A percentile compares a stretch with the other conserved stretches of the same genome.
Evolutionary conservation across 2,329 filamentous ascomycete genomes (phyloP).

Genomic region (Ceratocystis albifundus): DNA sequence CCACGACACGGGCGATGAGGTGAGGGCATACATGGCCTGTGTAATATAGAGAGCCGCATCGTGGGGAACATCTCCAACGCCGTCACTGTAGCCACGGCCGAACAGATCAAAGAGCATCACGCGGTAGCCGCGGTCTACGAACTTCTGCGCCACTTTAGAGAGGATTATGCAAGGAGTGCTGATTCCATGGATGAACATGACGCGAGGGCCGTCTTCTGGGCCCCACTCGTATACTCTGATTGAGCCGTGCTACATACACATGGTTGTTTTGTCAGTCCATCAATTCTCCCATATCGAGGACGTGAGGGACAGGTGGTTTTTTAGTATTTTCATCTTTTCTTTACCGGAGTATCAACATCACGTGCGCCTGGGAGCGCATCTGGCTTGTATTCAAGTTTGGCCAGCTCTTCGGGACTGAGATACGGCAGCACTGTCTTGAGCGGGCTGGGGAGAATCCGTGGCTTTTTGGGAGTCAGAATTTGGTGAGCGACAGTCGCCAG

Average conservation of each 20-base stretch:
- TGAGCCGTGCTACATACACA: constrained; percentile 49
- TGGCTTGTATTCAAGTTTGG: constrained; percentile 46
- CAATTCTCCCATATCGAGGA: too few relatives aligned
- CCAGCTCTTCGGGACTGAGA: constrained; percentile 31
- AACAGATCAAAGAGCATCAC: constrained; percentile 73
- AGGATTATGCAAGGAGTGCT: constrained; percentile 69
- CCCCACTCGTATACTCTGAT: constrained; percentile 77
- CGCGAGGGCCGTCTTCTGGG: constrained; percentile 57
- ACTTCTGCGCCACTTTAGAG: constrained; percentile 50
- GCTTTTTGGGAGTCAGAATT: constrained; percentile 34
- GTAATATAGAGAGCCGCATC: constrained; percentile 61
- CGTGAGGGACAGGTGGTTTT: not conserved
- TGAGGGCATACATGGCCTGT: constrained; percentile 59
- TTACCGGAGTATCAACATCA: constrained; percentile 56
- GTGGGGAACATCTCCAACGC: constrained; percentile 54
- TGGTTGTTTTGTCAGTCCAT: not conserved
- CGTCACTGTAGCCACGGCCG: constrained; percentile 55
- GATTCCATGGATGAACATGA: constrained; percentile 72
- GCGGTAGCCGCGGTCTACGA: constrained; percentile 59
- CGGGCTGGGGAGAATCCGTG: constrained; percentile 36
- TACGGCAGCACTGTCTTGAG: constrained; percentile 33
- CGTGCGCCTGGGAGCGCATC: constrained; percentile 60
- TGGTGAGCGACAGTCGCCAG: constrained; percentile 31
- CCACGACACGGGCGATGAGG: constrained; percentile 60
- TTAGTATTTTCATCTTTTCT: too few relatives aligned